phyloP scores from a whole-genome alignment of 2,329 filamentous ascomycete genomes.

The Elsinoe arachidis region DNA sequence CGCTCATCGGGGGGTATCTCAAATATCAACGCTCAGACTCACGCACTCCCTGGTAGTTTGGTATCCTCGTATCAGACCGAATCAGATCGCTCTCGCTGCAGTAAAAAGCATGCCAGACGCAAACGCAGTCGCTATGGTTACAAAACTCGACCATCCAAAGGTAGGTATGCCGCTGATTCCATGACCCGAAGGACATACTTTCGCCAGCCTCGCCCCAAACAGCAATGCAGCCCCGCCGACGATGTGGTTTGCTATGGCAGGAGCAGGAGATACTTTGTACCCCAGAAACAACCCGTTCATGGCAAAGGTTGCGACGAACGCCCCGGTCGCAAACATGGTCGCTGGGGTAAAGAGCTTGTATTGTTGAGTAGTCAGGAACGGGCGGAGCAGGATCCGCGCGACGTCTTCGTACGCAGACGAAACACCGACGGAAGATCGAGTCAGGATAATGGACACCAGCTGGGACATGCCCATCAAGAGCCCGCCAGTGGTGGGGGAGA shows the following conservation, averaged over 20 bases:
- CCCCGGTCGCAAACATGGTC: constrained; percentile 46
- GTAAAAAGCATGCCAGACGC: constrained; percentile 33
- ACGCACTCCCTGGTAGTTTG: neutral
- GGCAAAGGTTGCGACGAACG: constrained; percentile 40
- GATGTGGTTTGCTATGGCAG: constrained; percentile 18
- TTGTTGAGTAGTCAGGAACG: constrained; percentile 14
- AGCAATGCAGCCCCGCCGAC: constrained; percentile 50
- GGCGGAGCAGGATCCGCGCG: constrained; percentile 46
- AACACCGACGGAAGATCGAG: constrained; percentile 50
- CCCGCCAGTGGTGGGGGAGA: constrained; percentile 46
- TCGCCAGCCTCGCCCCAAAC: constrained; percentile 53
- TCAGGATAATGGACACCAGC: constrained; percentile 45
- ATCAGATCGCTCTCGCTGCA: neutral
- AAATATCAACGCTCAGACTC: neutral
- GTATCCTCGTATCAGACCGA: neutral
- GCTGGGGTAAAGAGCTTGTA: constrained; percentile 32
- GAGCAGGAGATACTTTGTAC: constrained; percentile 8
- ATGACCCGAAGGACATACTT: constrained; percentile 61
- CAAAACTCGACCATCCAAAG: constrained; percentile 52
- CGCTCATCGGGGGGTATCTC: neutral
- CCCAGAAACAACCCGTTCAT: constrained; percentile 20
- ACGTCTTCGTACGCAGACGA: constrained; percentile 55
- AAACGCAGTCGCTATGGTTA: constrained; percentile 54
- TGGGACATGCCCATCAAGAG: constrained; percentile 52
- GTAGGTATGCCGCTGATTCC: constrained; percentile 60